A percentile compares a stretch with the other conserved stretches of the same genome.
Conservation (phyloP, 2,329 filamentous ascomycete species). For the Neodidymelliopsis sp. region DNA sequence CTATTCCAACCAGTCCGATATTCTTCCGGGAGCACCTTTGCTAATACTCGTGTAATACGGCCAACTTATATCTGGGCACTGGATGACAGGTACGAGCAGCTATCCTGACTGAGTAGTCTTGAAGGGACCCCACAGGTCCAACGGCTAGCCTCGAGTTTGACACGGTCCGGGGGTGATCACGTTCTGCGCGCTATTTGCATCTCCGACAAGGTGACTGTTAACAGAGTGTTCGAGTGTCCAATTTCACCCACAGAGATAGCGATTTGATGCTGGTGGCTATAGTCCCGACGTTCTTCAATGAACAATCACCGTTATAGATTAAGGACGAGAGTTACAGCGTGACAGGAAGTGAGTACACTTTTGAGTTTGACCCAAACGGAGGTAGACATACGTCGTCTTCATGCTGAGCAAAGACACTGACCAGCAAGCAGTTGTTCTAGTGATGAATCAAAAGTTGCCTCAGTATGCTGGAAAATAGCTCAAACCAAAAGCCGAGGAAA, state of each 20-base stretch:
- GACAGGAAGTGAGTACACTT: slow-evolving; percentile 12
- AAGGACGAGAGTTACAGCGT: slow-evolving; percentile 2
- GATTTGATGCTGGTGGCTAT: slow-evolving; percentile 2
- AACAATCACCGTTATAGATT: slow-evolving; percentile 1
- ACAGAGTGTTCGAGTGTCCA: slow-evolving; percentile 5
- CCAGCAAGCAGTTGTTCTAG: slow-evolving; percentile 2
- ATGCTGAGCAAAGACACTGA: not conserved
- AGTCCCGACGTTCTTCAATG: slow-evolving; percentile 4
- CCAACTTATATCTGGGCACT: not conserved
- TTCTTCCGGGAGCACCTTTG: slow-evolving; percentile 6
- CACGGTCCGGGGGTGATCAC: slow-evolving; percentile 7
- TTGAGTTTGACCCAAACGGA: slow-evolving; percentile 11
- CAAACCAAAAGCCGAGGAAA: slow-evolving; percentile 8
- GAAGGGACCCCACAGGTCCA: not conserved
- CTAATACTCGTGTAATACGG: not conserved
- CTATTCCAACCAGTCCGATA: slow-evolving; percentile 7
- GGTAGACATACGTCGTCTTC: not conserved
- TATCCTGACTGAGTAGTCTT: not conserved
- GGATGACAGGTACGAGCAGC: not conserved
- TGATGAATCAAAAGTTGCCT: slow-evolving; percentile 15
- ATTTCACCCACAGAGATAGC: slow-evolving; percentile 4
- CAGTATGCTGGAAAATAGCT: slow-evolving; percentile 10
- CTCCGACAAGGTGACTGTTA: slow-evolving; percentile 5
- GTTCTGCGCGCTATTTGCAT: slow-evolving; percentile 7
- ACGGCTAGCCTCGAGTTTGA: not conserved